phyloP scores from a whole-genome alignment of 2,329 filamentous ascomycete genomes.

The Fusarium liriodendri region DNA sequence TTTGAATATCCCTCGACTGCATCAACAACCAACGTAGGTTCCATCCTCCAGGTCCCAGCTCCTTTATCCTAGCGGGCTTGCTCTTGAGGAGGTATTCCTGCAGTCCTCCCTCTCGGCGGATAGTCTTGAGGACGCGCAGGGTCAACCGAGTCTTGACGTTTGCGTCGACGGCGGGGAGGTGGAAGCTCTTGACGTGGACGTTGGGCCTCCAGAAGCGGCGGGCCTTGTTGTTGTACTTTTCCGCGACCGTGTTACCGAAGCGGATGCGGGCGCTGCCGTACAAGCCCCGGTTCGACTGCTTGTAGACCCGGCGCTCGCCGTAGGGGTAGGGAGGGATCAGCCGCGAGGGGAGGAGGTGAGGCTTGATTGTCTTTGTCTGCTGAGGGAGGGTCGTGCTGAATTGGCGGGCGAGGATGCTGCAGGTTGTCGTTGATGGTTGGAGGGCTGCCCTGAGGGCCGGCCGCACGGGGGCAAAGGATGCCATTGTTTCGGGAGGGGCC shows the following conservation, averaged over 20 bases:
- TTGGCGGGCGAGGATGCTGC: constrained; percentile 26
- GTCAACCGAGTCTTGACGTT: constrained; percentile 77
- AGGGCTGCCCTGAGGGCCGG: constrained; percentile 30
- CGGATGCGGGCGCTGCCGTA: constrained; percentile 78
- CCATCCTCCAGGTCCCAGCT: constrained; percentile 92
- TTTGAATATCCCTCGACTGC: constrained; percentile 76
- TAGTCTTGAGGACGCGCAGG: constrained; percentile 75
- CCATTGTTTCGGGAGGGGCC: constrained; percentile 24
- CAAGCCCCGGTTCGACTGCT: constrained; percentile 82
- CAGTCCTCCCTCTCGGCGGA: constrained; percentile 87
- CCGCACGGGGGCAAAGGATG: constrained; percentile 37
- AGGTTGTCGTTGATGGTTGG: constrained; percentile 8
- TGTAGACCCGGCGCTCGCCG: constrained; percentile 76
- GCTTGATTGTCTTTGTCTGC: constrained; percentile 55
- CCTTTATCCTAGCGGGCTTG: constrained; percentile 81
- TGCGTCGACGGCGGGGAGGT: constrained; percentile 69
- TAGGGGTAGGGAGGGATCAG: constrained; percentile 78
- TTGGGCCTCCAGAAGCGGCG: constrained; percentile 82
- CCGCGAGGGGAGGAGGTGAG: constrained; percentile 58
- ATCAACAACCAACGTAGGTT: constrained; percentile 89
- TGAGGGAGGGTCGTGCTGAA: constrained; percentile 53
- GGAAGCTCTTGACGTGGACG: constrained; percentile 75
- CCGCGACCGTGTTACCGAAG: constrained; percentile 83
- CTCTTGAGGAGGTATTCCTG: constrained; percentile 91
- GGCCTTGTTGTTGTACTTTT: constrained; percentile 75